Evolutionary conservation across 768 basidiomycete genomes (phyloP), one percentile per base, ranked within the genome.

Genomic region (Podaxis sp.): DNA sequence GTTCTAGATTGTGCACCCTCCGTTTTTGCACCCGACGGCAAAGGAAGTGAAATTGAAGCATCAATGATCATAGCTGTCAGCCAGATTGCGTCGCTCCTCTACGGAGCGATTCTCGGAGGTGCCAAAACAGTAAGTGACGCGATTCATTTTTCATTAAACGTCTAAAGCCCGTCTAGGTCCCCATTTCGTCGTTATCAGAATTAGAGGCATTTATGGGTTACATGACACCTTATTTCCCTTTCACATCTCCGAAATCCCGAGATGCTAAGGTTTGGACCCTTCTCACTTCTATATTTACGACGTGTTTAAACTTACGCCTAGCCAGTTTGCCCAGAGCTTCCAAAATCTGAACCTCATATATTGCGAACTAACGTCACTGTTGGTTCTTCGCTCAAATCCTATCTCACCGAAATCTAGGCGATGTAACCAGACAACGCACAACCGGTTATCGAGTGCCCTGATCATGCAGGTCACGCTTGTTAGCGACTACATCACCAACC

Each of bases 171-270:
- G 29, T 24, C 51, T 19, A 74, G 71, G 66, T 68, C 37, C 59
- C 68, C 24, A 57, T 65, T 46, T 61, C 63, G n/a, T 69, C 67
- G 55, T 59, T 80, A 22, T 79, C 82, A 11, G 83, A 88, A 57
- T 77, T 94, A 47, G 77, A 76, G 60, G 73, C 73, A 11, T 72
- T 97, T 17, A 77, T 97, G 0, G 80, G 81, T 11, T 87, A 93
- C 69, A 89, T 96, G 82, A 73, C 85, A 4, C 79, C 88, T 2
- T 94, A 94, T 73, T 97, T 98, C 71, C 96, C 96, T 1, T 94
- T 94, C 73, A 72, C 69, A 46, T 73, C 76, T 5, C 72, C 77
- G 64, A 74, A 77, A 3, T 65, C 73, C 61, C 79, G 82, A 50
- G 88, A 91, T 69, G 79, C 82, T 65, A 88, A 88, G 81, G 91